A percentile compares a stretch with the other conserved stretches of the same genome.
These are phyloP conservation scores for Thielaviopsis ethacetica DNA, from an alignment of 2,329 filamentous ascomycete genomes.

Conservation along the genomic window DNA sequence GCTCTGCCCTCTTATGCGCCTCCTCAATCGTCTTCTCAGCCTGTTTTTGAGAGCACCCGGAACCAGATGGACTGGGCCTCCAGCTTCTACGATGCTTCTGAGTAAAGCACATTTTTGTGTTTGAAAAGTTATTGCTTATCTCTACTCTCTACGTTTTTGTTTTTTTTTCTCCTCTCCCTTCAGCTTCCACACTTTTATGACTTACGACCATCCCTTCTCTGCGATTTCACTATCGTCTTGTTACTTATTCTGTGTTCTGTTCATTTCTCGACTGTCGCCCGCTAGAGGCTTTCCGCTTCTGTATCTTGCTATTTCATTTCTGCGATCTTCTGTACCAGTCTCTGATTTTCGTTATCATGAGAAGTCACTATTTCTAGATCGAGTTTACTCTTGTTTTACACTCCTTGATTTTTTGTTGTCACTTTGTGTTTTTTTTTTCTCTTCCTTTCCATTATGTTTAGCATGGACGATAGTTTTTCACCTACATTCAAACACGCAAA, in stretches of 20 bases:
- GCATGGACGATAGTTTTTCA: not conserved
- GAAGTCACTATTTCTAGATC: not conserved
- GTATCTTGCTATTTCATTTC: slow-evolving; percentile 1
- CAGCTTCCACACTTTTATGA: not conserved
- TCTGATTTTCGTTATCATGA: not conserved
- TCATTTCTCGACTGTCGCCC: not conserved
- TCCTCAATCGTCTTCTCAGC: slow-evolving; percentile 32
- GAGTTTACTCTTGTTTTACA: not conserved
- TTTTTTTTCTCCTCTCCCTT: not conserved
- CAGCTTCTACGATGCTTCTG: slow-evolving; percentile 19
- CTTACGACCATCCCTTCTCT: not conserved
- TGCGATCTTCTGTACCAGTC: slow-evolving; percentile 2
- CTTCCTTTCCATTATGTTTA: not conserved
- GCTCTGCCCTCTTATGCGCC: slow-evolving; percentile 35
- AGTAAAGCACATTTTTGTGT: slow-evolving; percentile 15
- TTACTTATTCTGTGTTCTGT: not conserved
- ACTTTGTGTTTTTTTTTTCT: not conserved
- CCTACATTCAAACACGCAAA: not conserved
- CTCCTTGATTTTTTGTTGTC: not conserved
- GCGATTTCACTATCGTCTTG: not conserved
- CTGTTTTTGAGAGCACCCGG: slow-evolving; percentile 25
- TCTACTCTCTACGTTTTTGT: not conserved
- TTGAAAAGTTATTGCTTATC: not conserved
- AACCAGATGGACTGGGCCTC: slow-evolving; percentile 25
- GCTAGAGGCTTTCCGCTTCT: not conserved